These are phyloP conservation scores for Phyllostachys edulis DNA, from an alignment of 176 grass and related monocot species.

Conservation along the genomic window DNA sequence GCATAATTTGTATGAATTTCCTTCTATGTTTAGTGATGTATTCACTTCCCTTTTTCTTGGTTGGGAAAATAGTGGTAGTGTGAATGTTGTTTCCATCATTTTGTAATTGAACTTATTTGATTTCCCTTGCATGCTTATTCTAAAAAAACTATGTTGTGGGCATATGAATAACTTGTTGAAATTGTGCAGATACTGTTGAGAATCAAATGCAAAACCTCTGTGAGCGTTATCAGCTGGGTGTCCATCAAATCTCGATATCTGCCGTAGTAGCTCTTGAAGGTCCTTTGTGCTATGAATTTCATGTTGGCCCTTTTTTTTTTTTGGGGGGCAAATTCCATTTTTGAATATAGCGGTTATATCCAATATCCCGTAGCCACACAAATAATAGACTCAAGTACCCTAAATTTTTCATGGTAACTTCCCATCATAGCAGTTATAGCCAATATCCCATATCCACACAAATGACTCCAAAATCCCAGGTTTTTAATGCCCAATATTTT, in stretches of 20 bases:
- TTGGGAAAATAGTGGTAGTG: neutral
- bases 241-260: slow-evolving; percentile 64
- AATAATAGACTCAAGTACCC: neutral
- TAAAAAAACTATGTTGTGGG: neutral
- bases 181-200: slow-evolving; percentile 76
- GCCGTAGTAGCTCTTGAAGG: slow-evolving; percentile 72
- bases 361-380: neutral
- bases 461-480: neutral
- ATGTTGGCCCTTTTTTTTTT: slow-evolving; percentile 66
- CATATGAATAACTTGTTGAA: neutral
- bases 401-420: neutral
- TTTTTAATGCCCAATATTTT: neutral
- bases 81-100: neutral
- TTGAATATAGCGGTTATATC: neutral
- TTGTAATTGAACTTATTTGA: neutral
- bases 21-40: slow-evolving; percentile 12
- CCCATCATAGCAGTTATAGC: slow-evolving; percentile 7
- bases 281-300: slow-evolving; percentile 84
- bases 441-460: neutral
- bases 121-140: neutral
- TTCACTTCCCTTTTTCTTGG: neutral
- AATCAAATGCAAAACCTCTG: slow-evolving; percentile 70
- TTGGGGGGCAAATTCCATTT: neutral
- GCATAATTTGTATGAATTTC: slow-evolving; percentile 14
- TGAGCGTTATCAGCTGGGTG: slow-evolving; percentile 68